Conservation (phyloP, 2,329 filamentous ascomycete species). For the Bipolaris oryzae region DNA sequence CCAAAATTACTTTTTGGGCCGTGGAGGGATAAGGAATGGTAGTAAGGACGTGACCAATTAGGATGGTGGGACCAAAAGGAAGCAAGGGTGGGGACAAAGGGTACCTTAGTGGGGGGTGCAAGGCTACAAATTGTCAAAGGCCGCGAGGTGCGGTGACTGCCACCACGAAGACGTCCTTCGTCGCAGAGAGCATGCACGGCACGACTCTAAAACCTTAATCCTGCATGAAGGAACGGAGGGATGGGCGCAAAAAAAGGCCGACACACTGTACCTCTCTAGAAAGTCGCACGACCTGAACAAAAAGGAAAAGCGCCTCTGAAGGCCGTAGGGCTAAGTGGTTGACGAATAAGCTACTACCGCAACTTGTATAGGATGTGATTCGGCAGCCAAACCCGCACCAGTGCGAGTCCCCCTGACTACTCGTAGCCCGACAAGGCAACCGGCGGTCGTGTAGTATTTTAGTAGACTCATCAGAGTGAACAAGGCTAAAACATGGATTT, state of each 20-base stretch:
- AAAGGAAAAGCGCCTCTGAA: constrained; percentile 16
- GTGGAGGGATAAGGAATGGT: background rate
- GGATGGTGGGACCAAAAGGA: constrained; percentile 4
- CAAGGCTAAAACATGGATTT: constrained; percentile 5
- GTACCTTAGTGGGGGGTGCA: constrained; percentile 17
- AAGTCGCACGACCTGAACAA: constrained; percentile 21
- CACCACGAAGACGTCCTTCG: constrained; percentile 9
- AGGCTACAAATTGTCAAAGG: constrained; percentile 12
- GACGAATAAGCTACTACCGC: constrained; percentile 25
- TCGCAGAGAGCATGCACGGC: constrained; percentile 18
- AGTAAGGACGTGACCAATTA: background rate
- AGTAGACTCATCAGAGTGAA: constrained; percentile 7
- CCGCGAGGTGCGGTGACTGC: constrained; percentile 17
- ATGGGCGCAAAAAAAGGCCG: constrained; percentile 13
- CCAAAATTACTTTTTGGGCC: background rate
- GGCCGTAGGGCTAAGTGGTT: constrained; percentile 24
- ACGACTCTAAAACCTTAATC: constrained; percentile 24
- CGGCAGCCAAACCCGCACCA: constrained; percentile 9
- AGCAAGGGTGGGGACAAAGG: constrained; percentile 30
- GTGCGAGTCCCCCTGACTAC: constrained; percentile 6
- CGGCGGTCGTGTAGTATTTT: constrained; percentile 8
- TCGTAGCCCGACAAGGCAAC: constrained; percentile 3
- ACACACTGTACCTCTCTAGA: constrained; percentile 18
- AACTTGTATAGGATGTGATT: constrained; percentile 17
- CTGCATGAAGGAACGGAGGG: constrained; percentile 10